Conservation (phyloP, 2,329 filamentous ascomycete genomes). For the Pezicula rhizophila region DNA sequence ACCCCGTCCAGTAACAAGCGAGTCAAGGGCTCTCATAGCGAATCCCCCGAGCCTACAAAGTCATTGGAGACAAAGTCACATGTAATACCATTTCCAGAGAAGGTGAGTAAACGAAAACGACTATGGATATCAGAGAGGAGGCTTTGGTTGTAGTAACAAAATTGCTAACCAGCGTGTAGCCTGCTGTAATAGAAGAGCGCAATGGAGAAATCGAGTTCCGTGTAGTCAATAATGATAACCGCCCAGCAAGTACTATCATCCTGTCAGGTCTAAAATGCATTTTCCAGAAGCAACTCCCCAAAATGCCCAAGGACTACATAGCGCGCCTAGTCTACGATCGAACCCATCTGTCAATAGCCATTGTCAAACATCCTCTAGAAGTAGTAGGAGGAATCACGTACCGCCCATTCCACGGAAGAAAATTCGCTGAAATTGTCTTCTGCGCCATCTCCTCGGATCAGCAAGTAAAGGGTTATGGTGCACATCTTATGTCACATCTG, state of each 20-base stretch:
- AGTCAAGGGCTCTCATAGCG: slow-evolving; percentile 44
- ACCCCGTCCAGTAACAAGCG: slow-evolving; percentile 60
- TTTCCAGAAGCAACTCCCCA: slow-evolving; percentile 96
- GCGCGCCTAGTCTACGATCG: slow-evolving; percentile 95
- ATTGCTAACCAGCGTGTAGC: slow-evolving; percentile 39
- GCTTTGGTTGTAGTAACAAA: neutral
- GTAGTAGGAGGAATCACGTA: slow-evolving; percentile 98
- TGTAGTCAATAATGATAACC: slow-evolving; percentile 94
- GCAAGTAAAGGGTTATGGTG: slow-evolving; percentile 97
- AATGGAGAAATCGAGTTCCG: slow-evolving; percentile 93
- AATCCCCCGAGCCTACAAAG: slow-evolving; percentile 39
- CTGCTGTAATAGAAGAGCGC: slow-evolving; percentile 88
- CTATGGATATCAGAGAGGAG: neutral
- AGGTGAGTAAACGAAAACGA: slow-evolving; percentile 42
- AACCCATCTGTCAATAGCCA: slow-evolving; percentile 92
- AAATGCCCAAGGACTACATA: slow-evolving; percentile 99
- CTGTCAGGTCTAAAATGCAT: slow-evolving; percentile 94
- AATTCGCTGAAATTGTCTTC: slow-evolving; percentile 97
- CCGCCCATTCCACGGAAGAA: slow-evolving; percentile 82
- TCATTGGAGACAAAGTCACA: slow-evolving; percentile 49
- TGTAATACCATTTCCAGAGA: slow-evolving; percentile 82
- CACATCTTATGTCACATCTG: slow-evolving; percentile 94
- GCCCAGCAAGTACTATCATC: slow-evolving; percentile 84
- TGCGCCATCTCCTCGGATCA: slow-evolving; percentile 97
- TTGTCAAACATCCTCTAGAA: slow-evolving; percentile 92